These are phyloP conservation scores for Pulicaria dysenterica DNA, from an alignment of 129 eudicot genomes.

Conservation along the genomic window DNA sequence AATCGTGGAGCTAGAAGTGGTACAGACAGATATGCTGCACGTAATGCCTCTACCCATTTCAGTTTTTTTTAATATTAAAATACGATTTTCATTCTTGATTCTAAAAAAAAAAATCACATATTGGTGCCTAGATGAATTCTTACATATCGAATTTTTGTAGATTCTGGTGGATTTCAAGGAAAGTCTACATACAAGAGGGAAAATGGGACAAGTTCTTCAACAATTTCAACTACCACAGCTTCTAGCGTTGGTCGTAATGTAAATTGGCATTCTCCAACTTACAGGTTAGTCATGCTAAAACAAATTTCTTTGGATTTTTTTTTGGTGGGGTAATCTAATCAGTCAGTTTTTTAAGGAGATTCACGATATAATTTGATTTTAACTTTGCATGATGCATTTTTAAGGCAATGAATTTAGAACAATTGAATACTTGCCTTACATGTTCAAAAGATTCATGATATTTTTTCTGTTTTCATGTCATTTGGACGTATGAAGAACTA, in stretches of 20 bases:
- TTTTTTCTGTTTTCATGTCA: no score
- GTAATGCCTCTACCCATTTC: conserved; percentile 49
- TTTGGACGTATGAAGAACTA: no score
- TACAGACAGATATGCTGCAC: conserved; percentile 54
- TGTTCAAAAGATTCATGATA: no score
- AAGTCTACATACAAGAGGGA: conserved; percentile 61
- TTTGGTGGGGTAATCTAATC: background rate
- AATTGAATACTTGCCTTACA: no score
- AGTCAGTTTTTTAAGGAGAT: background rate
- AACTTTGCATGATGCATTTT: background rate
- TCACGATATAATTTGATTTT: background rate
- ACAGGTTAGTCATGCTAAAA: conserved; percentile 45
- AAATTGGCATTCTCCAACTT: conserved; percentile 46
- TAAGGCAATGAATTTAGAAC: no score
- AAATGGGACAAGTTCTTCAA: conserved; percentile 47
- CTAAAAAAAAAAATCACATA: background rate
- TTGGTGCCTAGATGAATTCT: conserved; percentile 8
- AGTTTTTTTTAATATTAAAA: conserved; percentile 21
- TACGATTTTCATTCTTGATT: background rate
- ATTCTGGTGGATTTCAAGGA: conserved; percentile 54
- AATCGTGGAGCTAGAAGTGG: conserved; percentile 63
- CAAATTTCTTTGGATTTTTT: background rate
- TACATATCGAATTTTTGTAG: conserved; percentile 33
- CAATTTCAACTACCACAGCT: conserved; percentile 43
- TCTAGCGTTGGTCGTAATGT: conserved; percentile 40